Percentiles rank a stretch among this genome's conserved stretches.
Evolutionary conservation across 306 rosid genomes (phyloP).

Genomic region (Prunus campanulata): DNA sequence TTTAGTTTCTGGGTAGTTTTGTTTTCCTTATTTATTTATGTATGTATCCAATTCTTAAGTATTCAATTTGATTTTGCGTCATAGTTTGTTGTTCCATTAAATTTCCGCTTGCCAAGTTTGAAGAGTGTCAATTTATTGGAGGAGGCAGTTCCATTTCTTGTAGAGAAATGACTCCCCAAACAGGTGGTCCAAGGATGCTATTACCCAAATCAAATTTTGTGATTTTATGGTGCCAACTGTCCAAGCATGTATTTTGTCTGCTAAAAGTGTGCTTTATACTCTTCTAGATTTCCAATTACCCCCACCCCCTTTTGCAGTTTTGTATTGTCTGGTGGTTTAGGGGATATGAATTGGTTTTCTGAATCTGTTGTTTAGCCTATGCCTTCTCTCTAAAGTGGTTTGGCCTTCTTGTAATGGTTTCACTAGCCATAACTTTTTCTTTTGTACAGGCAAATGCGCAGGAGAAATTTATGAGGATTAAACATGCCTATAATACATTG

Average conservation of each 20-base stretch:
- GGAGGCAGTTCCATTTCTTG: not conserved
- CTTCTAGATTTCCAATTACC: not conserved
- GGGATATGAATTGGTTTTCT: not conserved
- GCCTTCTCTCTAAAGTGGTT: not conserved
- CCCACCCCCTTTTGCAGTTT: not conserved
- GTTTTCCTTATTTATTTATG: not conserved
- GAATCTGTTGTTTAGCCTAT: not conserved
- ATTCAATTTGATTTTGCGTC: not conserved
- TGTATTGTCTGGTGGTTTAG: not conserved
- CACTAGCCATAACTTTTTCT: slow-evolving; percentile 1
- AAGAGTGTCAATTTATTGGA: not conserved
- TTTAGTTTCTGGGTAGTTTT: not conserved
- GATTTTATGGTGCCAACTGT: slow-evolving; percentile 4
- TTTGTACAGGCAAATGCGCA: slow-evolving; percentile 72
- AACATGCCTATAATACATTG: slow-evolving; percentile 88
- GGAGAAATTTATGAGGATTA: slow-evolving; percentile 86
- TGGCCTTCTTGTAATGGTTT: not conserved
- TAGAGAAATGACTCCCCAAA: not conserved
- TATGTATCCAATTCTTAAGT: not conserved
- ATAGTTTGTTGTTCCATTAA: not conserved
- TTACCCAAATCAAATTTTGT: not conserved
- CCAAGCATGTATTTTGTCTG: slow-evolving; percentile 2
- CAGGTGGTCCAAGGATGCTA: not conserved
- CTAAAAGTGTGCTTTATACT: not conserved
- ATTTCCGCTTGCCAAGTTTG: not conserved